Evolutionary conservation across 2,329 filamentous ascomycete genomes (phyloP).

Genomic region (Aspergillus pseudoglaucus): DNA sequence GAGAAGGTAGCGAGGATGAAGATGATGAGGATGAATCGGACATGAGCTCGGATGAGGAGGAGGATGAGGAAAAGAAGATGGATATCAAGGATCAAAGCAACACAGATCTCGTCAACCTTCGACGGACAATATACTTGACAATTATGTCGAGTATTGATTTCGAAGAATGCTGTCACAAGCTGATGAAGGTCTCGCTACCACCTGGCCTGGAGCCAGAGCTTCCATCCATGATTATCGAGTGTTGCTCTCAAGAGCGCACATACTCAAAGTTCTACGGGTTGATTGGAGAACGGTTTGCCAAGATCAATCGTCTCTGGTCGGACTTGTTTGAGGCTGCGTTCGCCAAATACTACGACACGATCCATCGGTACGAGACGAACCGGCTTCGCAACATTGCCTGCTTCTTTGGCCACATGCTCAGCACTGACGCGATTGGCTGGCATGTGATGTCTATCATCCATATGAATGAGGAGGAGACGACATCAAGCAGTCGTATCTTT

Average conservation of each 20-base stretch:
- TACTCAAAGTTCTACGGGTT: slow-evolving; percentile 97
- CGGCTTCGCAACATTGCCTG: slow-evolving; percentile 88
- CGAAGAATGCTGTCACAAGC: slow-evolving; percentile 94
- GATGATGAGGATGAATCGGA: slow-evolving; percentile 57
- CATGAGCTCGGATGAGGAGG: slow-evolving; percentile 61
- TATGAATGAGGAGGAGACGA: slow-evolving; percentile 94
- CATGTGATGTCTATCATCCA: slow-evolving; percentile 78
- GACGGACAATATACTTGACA: slow-evolving; percentile 91
- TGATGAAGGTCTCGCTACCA: slow-evolving; percentile 89
- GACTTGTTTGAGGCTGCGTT: slow-evolving; percentile 89
- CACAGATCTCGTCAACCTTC: slow-evolving; percentile 86
- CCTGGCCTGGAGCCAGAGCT: slow-evolving; percentile 81
- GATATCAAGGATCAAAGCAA: slow-evolving; percentile 99
- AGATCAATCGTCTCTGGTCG: slow-evolving; percentile 90
- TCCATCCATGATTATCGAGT: slow-evolving; percentile 95
- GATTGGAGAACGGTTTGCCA: slow-evolving; percentile 90
- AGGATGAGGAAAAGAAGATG: slow-evolving; percentile 73
- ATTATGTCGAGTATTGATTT: slow-evolving; percentile 96
- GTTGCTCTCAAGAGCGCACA: slow-evolving; percentile 91
- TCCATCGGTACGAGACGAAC: slow-evolving; percentile 95
- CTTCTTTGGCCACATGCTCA: slow-evolving; percentile 87
- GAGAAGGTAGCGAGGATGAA: slow-evolving; percentile 82
- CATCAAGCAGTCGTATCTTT: slow-evolving; percentile 92
- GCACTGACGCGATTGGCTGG: slow-evolving; percentile 86
- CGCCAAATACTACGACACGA: slow-evolving; percentile 90